Base-by-base conservation (phyloP, 495 filamentous ascomycete species). In the Staphylotrichum longicolle region DNA sequence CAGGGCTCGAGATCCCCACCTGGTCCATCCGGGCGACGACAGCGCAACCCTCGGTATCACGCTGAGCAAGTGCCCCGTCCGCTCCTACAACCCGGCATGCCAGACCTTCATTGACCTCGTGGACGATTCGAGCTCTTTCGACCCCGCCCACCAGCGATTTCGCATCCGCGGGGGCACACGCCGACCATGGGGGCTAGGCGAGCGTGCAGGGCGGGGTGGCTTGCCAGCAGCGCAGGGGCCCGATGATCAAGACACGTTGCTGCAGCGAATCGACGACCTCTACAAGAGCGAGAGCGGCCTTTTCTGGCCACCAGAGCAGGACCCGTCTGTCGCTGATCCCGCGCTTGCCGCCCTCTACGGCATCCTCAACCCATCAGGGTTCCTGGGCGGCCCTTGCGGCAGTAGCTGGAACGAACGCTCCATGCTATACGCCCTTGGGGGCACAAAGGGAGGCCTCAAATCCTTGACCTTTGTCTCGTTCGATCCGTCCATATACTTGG, bases 31-130 rank as follows among this genome's bases (percentile, higher is more conserved):
- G 3, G 71, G 67, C n/a, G 62, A 72, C 57, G 72, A 80, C 50
- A 77, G 75, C 34, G 74, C 75, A 1, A 64, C 68, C 11, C 70
- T 77, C 12, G 74, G 78, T 40, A 83, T 82, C 58, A 83, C 85
- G 20, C 69, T 85, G 15, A 80, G 77, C 50, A 84, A 84, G 58
- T 86, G 82, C 7, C 82, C 83, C 41, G 73, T 87, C 49, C 82
- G 83, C 35, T 77, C 76, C 27, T 91, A 90, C 62, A 75, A 88
- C 57, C 72, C 79, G 12, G 75, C 75, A 32, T 80, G 80, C 39
- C 78, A 79, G n/a, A 80, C 85, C 3, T 90, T 84, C 63, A 50
- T 90, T 8, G 88, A 91, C 62, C 72, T 91, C 3, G 83, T 91
- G 37, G 82, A 88, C 61, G 83, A 86, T 61, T 79, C 81, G 5